Percentiles rank a stretch among this genome's conserved stretches.
Conservation (phyloP, 306 rosid species). For the Vachellia collinsii region DNA sequence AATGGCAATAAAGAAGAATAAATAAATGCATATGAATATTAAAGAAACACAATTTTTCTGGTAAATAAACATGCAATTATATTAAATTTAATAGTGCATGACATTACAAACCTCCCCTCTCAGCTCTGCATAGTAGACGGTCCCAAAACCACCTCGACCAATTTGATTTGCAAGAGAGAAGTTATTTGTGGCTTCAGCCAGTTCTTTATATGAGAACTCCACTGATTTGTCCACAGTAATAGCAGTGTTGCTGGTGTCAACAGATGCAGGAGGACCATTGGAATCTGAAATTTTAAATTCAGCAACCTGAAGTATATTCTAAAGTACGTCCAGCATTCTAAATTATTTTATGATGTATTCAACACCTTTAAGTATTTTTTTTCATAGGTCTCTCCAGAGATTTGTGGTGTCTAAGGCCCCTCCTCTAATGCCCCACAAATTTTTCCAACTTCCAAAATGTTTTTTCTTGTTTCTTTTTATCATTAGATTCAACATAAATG, state of each 20-base stretch:
- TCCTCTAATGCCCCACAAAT: too few species aligned
- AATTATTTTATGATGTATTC: too few species aligned
- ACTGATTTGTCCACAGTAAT: constrained; percentile 67
- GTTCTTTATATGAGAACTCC: constrained; percentile 83
- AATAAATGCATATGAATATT: neutral
- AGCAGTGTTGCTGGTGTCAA: constrained; percentile 9
- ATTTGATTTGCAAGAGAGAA: constrained; percentile 73
- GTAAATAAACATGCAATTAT: constrained; percentile 9
- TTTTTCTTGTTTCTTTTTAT: too few species aligned
- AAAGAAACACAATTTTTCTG: neutral
- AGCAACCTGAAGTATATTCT: too few species aligned
- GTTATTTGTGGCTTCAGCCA: constrained; percentile 78
- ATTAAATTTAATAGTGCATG: neutral
- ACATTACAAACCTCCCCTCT: constrained; percentile 86
- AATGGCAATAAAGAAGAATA: constrained; percentile 5
- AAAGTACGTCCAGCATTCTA: too few species aligned
- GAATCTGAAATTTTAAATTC: constrained; percentile 35
- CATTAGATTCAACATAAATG: too few species aligned
- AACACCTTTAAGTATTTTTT: too few species aligned
- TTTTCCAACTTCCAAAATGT: too few species aligned
- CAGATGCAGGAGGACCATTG: constrained; percentile 31
- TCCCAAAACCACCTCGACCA: constrained; percentile 95
- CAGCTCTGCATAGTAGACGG: constrained; percentile 84
- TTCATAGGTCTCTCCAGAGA: too few species aligned
- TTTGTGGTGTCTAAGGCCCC: too few species aligned